phyloP scores from a whole-genome alignment of 1,139 yeast genomes.

The Kodamaea plutei region DNA sequence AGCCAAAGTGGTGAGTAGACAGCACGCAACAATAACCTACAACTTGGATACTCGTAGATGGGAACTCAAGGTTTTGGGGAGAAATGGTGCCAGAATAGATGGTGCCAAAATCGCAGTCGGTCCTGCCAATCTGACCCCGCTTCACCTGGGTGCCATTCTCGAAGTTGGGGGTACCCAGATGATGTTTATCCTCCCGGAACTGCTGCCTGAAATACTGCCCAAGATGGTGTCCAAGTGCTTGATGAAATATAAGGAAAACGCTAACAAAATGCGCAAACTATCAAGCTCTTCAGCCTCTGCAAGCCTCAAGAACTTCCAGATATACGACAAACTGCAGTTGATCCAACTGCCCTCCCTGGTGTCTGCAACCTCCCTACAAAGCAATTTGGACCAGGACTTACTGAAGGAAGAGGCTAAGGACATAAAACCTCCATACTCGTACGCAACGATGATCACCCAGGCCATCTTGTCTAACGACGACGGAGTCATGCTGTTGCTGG shows the following conservation, averaged over 20 bases:
- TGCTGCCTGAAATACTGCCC: slow-evolving; percentile 63
- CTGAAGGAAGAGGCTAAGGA: slow-evolving; percentile 89
- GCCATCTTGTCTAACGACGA: slow-evolving; percentile 87
- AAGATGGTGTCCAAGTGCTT: slow-evolving; percentile 44
- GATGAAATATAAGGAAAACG: slow-evolving; percentile 25
- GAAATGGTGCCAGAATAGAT: slow-evolving; percentile 93
- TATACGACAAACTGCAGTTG: slow-evolving; percentile 44
- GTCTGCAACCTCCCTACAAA: slow-evolving; percentile 42
- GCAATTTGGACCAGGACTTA: slow-evolving; percentile 60
- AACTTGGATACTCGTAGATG: slow-evolving; percentile 72
- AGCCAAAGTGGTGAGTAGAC: slow-evolving; percentile 88
- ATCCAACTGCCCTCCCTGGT: slow-evolving; percentile 39
- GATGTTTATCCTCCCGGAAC: slow-evolving; percentile 97
- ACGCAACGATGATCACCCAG: slow-evolving; percentile 97
- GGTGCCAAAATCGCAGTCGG: slow-evolving; percentile 56
- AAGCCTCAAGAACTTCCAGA: slow-evolving; percentile 45
- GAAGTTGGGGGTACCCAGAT: slow-evolving; percentile 97
- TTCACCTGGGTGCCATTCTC: slow-evolving; percentile 80
- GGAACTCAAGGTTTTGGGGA: slow-evolving; percentile 79
- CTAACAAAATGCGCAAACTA: slow-evolving; percentile 17
- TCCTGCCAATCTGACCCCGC: slow-evolving; percentile 41
- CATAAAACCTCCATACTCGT: slow-evolving; percentile 93
- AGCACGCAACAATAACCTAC: slow-evolving; percentile 80
- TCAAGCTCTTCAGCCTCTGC: slow-evolving; percentile 1
- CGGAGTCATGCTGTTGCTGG: slow-evolving; percentile 84